Percentiles rank a stretch among this genome's conserved stretches.
These are phyloP conservation scores for Aspergillus clavatus DNA, from an alignment of 2,329 filamentous ascomycete species.

Conservation along the genomic window DNA sequence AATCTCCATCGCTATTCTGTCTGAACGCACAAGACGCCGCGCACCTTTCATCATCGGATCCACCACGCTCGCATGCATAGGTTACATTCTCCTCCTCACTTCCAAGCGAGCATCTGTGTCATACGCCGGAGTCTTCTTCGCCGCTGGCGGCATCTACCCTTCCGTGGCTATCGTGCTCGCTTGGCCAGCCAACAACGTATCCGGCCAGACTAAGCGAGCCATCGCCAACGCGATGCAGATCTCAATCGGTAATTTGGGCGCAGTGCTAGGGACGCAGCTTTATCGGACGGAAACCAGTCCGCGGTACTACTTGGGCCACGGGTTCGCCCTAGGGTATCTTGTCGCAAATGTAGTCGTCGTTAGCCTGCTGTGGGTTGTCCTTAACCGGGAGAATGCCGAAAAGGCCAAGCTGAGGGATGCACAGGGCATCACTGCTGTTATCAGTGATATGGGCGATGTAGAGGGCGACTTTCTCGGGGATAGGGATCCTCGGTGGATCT, in stretches of 20 bases:
- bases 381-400: constrained; percentile 55
- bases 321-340: constrained; percentile 62
- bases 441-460: constrained; percentile 46
- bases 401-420: constrained; percentile 47
- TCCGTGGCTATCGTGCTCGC: constrained; percentile 58
- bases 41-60: constrained; percentile 61
- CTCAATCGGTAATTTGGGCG: constrained; percentile 64
- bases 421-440: constrained; percentile 23
- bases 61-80: constrained; percentile 54
- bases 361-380: constrained; percentile 47
- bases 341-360: constrained; percentile 55
- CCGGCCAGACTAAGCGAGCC: constrained; percentile 64
- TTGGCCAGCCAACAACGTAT: constrained; percentile 69
- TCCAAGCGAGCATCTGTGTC: constrained; percentile 53
- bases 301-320: constrained; percentile 62
- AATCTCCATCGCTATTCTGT: constrained; percentile 54
- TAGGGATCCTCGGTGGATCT: constrained; percentile 62
- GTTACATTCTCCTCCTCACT: constrained; percentile 58
- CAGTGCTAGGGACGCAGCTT: constrained; percentile 64
- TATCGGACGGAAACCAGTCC: constrained; percentile 59
- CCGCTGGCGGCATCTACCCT: constrained; percentile 64
- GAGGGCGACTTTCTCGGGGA: constrained; percentile 57
- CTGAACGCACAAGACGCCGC: constrained; percentile 54
- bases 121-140: constrained; percentile 59
- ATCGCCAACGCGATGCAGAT: constrained; percentile 68